These are phyloP conservation scores for Alternaria ventricosa DNA, from an alignment of 2,329 filamentous ascomycete species.

Conservation along the genomic window DNA sequence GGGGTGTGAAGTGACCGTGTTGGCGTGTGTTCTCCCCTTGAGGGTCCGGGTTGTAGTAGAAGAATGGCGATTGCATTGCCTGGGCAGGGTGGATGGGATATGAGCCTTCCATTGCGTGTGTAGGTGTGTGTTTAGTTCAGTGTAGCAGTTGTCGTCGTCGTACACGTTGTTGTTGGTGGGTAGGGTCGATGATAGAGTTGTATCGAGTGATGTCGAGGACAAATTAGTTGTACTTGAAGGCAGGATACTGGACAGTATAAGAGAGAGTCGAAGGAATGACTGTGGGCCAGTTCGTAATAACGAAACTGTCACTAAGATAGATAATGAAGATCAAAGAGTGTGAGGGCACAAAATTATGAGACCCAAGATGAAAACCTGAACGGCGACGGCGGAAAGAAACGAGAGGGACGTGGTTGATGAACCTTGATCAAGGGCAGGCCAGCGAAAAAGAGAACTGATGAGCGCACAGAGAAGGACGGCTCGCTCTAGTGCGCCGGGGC, in stretches of 20 bases:
- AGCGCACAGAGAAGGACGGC: constrained; percentile 47
- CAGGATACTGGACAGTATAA: constrained; percentile 27
- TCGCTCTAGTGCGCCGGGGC: constrained; percentile 49
- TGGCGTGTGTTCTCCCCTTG: constrained; percentile 70
- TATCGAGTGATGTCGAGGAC: constrained; percentile 20
- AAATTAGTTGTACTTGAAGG: constrained; percentile 37
- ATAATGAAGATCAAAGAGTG: constrained; percentile 19
- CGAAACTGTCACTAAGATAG: constrained; percentile 49
- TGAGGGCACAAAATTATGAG: constrained; percentile 25
- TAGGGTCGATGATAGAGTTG: constrained; percentile 5
- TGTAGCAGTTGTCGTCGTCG: constrained; percentile 26
- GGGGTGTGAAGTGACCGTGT: constrained; percentile 75
- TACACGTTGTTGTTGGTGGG: constrained; percentile 15
- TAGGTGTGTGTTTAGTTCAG: constrained; percentile 7
- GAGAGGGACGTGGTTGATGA: constrained; percentile 52
- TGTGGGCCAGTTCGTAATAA: constrained; percentile 50
- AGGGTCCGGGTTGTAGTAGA: constrained; percentile 84
- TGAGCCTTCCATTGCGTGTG: constrained; percentile 69
- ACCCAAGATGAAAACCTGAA: constrained; percentile 48
- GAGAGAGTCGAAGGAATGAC: constrained; percentile 46
- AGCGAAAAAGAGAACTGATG: constrained; percentile 53
- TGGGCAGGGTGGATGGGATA: constrained; percentile 58
- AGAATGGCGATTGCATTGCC: constrained; percentile 77
- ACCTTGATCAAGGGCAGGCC: constrained; percentile 48
- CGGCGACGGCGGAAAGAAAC: constrained; percentile 43